Conservation (phyloP, 306 rosid species). For the Heteromeles arbutifolia region DNA sequence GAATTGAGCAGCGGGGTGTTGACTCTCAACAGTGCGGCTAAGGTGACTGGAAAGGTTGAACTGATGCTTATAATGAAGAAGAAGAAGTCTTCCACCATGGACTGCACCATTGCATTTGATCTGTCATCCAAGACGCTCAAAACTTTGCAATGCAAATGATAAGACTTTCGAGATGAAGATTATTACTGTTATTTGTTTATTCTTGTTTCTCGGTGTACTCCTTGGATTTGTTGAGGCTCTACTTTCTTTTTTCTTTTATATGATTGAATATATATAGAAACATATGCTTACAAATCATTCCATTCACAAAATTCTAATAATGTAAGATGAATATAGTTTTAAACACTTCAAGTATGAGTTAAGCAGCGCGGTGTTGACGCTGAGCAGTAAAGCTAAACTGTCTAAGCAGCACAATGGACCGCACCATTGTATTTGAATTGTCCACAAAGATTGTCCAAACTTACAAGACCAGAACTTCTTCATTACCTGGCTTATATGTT, state of each 20-base stretch:
- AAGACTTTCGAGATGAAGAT: neutral
- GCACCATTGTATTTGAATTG: slow-evolving; percentile 2
- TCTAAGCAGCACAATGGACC: neutral
- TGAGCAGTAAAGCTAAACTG: neutral
- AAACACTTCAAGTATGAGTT: neutral
- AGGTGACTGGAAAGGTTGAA: neutral
- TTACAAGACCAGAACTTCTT: neutral
- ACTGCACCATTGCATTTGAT: neutral
- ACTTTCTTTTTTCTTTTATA: neutral
- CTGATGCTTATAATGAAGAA: slow-evolving; percentile 13
- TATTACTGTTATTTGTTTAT: neutral
- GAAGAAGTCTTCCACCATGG: slow-evolving; percentile 6
- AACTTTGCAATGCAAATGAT: slow-evolving; percentile 4
- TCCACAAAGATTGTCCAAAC: neutral
- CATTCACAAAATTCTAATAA: neutral
- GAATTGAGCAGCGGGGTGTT: neutral
- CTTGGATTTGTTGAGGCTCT: neutral
- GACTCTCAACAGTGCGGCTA: neutral
- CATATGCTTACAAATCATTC: neutral
- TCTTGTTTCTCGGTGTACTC: neutral
- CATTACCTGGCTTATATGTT: neutral
- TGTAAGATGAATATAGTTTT: neutral
- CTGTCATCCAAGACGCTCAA: neutral
- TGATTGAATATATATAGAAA: neutral
- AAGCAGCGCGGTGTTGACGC: neutral